Evolutionary conservation across 306 rosid species (phyloP), one percentile per base, ranked within the genome.

Genomic region (Cucurbita maxima): DNA sequence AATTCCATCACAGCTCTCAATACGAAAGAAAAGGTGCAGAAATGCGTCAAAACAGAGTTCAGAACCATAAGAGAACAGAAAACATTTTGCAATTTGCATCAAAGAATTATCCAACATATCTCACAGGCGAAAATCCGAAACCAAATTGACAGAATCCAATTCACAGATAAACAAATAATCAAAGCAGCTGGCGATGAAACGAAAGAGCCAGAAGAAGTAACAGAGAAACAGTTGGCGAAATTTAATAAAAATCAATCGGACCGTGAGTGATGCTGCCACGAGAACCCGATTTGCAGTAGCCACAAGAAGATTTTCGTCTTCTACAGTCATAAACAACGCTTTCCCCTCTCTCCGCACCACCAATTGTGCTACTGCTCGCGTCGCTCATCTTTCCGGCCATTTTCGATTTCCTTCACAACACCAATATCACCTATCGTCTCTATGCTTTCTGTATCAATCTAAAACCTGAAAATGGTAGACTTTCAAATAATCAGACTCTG

Each of bases 211-310:
- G 51, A 50, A 58, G 11, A 56, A 58, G 56, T 15, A 74, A 40
- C 45, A 22, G 36, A 7, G 50, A 52, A 66, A 43, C 71, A 52
- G 73, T 44, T 20, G 41, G 62, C 4, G 47, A 30, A 7, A 71
- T 50, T 51, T 8, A 9, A 53, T 19, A 13, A 59, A 79, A 3
- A 69, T 5, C 8, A 9, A 10, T n/a, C 58, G 36, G 76, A 94
- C 99, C 97, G 47, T 94, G 92, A 81, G 96, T 83, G 85, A 89
- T 80, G 82, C 99, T 87, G 75, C 81, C 75, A 58, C 72, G 86
- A 80, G 85, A 79, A 8, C 85, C 63, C 52, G 96, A 88, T 88
- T 77, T 80, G 75, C 99, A 94, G 58, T 94, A 95, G 58, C 97
- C 99, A 75, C 99, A 94, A 53, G 92, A 75, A 79, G 85, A 77